A percentile compares a stretch with the other conserved stretches of the same genome.
Evolutionary conservation across 2,329 filamentous ascomycete genomes (phyloP).

Genomic region (Dothiorella sarmentorum): DNA sequence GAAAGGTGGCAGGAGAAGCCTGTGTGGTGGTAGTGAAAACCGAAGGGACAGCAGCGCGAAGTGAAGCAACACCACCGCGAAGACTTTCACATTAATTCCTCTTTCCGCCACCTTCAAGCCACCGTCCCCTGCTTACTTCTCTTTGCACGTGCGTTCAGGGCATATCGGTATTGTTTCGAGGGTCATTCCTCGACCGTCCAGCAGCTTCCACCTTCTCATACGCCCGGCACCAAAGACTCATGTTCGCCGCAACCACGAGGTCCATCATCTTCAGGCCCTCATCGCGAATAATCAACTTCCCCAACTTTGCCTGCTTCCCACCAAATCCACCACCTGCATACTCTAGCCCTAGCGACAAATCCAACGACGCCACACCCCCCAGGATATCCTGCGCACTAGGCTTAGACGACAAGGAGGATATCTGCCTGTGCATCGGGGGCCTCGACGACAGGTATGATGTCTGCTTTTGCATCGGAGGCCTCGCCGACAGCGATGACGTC

Average conservation of each 20-base stretch:
- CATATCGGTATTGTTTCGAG: not conserved
- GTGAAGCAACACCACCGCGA: not conserved
- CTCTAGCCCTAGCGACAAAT: constrained; percentile 75
- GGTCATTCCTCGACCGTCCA: constrained; percentile 4
- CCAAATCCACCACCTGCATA: constrained; percentile 80
- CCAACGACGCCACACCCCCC: constrained; percentile 46
- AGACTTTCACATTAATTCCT: not conserved
- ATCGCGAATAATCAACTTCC: constrained; percentile 84
- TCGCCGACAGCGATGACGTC: constrained; percentile 30
- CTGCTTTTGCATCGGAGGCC: constrained; percentile 29
- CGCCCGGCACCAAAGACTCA: constrained; percentile 89
- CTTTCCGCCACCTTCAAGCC: too few relatives aligned
- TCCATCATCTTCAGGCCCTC: constrained; percentile 96
- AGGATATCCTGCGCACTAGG: constrained; percentile 8
- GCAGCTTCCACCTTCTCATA: constrained; percentile 57
- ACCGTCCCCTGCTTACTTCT: too few relatives aligned
- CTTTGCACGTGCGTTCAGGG: not conserved
- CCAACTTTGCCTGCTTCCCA: constrained; percentile 85
- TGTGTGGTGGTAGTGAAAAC: not conserved
- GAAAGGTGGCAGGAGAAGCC: not conserved
- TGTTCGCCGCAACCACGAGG: constrained; percentile 82
- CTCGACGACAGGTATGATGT: constrained; percentile 31
- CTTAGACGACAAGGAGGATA: constrained; percentile 24
- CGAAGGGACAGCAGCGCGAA: not conserved
- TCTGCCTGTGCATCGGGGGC: constrained; percentile 29